These are phyloP conservation scores for Diplodia intermedia DNA, from an alignment of 2,329 filamentous ascomycete genomes.

Conservation along the genomic window DNA sequence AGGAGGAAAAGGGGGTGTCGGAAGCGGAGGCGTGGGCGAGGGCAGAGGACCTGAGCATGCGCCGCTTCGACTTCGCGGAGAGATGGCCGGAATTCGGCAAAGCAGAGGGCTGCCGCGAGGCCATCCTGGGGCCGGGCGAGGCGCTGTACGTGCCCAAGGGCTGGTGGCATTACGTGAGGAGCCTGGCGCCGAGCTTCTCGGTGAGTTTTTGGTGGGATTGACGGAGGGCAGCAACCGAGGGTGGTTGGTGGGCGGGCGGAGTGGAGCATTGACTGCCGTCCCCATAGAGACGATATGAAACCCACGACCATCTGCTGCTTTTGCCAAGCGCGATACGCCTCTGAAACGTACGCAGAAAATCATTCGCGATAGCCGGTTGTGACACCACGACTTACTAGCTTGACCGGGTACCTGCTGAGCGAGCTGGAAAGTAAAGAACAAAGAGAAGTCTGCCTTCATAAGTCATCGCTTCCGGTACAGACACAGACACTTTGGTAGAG, in stretches of 20 bases:
- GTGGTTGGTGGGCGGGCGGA: background rate
- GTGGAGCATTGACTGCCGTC: background rate
- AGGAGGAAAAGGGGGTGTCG: background rate
- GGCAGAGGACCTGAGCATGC: slow-evolving; percentile 50
- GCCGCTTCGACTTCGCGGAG: slow-evolving; percentile 46
- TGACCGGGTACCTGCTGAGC: too few species aligned
- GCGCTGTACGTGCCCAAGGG: slow-evolving; percentile 88
- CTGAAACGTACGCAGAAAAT: too few species aligned
- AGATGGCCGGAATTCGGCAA: slow-evolving; percentile 62
- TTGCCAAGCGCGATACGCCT: too few species aligned
- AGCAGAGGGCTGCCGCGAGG: slow-evolving; percentile 73
- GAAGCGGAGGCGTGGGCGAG: slow-evolving; percentile 46
- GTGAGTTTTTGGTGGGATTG: slow-evolving; percentile 96
- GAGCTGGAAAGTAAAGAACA: too few species aligned
- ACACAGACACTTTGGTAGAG: too few species aligned
- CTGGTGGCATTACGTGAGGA: slow-evolving; percentile 98
- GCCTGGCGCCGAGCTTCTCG: slow-evolving; percentile 85
- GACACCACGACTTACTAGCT: too few species aligned
- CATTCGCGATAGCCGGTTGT: too few species aligned
- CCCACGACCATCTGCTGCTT: too few species aligned
- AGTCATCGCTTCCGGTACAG: too few species aligned
- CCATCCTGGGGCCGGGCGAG: slow-evolving; percentile 80
- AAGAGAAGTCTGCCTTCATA: too few species aligned
- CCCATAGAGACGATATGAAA: too few species aligned
- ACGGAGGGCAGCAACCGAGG: background rate